Percentiles rank a stretch among this genome's conserved stretches.
Conservation (phyloP, 1,139 yeast species). For the Waltiozyma sp. region DNA sequence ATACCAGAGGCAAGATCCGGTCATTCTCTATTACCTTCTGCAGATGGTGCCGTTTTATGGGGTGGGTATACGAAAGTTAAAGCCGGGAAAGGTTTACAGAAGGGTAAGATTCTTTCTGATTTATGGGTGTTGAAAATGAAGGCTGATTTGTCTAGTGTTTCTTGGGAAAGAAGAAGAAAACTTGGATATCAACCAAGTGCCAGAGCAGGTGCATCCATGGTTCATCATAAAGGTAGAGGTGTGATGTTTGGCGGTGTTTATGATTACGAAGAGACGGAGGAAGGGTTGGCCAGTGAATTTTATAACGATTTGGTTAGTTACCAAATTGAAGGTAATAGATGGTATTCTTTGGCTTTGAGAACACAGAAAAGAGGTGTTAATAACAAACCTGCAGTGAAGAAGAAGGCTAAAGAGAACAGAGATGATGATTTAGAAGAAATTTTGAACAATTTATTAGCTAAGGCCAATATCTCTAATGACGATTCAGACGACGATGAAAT, state of each 20-base stretch:
- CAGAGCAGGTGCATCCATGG: slow-evolving; percentile 92
- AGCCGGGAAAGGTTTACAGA: slow-evolving; percentile 79
- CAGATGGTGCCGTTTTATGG: slow-evolving; percentile 78
- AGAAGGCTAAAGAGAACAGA: slow-evolving; percentile 40
- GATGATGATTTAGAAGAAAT: slow-evolving; percentile 80
- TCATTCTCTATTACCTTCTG: slow-evolving; percentile 72
- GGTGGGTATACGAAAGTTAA: slow-evolving; percentile 95
- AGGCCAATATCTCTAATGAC: slow-evolving; percentile 56
- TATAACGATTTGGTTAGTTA: slow-evolving; percentile 74
- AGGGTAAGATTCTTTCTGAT: slow-evolving; percentile 86
- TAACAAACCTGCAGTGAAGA: slow-evolving; percentile 25
- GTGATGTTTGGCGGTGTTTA: slow-evolving; percentile 91
- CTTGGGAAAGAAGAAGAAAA: slow-evolving; percentile 85
- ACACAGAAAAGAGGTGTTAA: slow-evolving; percentile 45
- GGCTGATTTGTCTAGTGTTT: slow-evolving; percentile 61
- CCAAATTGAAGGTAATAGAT: slow-evolving; percentile 77
- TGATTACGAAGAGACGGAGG: slow-evolving; percentile 93
- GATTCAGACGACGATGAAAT: slow-evolving; percentile 37
- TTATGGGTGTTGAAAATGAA: slow-evolving; percentile 87
- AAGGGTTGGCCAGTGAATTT: slow-evolving; percentile 73
- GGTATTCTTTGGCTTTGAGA: slow-evolving; percentile 70
- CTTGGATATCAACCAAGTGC: slow-evolving; percentile 87
- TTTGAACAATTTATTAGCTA: slow-evolving; percentile 61
- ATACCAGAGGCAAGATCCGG: slow-evolving; percentile 92
- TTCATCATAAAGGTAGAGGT: slow-evolving; percentile 85